Evolutionary conservation across 2,329 filamentous ascomycete genomes (phyloP), one percentile per base, ranked within the genome.

Genomic region (Berkeleyomyces basicola): DNA sequence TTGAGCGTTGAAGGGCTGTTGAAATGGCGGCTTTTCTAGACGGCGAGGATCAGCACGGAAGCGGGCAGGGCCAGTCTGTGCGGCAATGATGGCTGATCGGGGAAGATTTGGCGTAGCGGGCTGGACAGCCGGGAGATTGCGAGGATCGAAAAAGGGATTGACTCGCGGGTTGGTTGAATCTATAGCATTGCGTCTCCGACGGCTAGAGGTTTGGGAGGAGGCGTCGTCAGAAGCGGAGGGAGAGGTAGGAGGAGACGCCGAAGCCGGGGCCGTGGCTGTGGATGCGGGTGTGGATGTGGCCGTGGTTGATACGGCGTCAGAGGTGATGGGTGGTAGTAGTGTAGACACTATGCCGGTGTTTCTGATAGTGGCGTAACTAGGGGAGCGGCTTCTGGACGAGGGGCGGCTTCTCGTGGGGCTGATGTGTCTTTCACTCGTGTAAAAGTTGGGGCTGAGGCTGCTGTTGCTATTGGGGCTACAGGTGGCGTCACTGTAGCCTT

Each of bases 151-250:
- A 44, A 65, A 63, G 47, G 64, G 61, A 61, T 63, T 63, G 16
- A 63, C 60, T 57, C 47, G 64, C 23, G 63, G 61, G 16, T 63
- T 63, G 37, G 61, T 62, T 7, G 65, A 59, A 36, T 65, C 66
- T 51, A 67, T 66, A 58, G 66, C 66, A 65, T 67, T 66, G 61
- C 66, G 64, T 4, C 66, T 64, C 43, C 61, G 66, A 55, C 66
- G 64, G 44, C 61, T 63, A 3, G 64, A 65, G 14, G 49, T 61
- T 7, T 37, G 9, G 43, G 44, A 37, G 44, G 46, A 14, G 14
- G 14, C 4, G 57, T 44, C 42, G 57, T 44, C 16, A 9, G 51
- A 6, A 31, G 47, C 16, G 5, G 47, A 36, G 47, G 58, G 58
- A 55, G 62, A 60, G 42, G 59, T 51, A 23, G 49, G 37, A 37